Evolutionary conservation across 1,284 basidiomycete species (phyloP), one percentile per base, ranked within the genome.

Genomic region (Stygiomarasmius scandens): DNA sequence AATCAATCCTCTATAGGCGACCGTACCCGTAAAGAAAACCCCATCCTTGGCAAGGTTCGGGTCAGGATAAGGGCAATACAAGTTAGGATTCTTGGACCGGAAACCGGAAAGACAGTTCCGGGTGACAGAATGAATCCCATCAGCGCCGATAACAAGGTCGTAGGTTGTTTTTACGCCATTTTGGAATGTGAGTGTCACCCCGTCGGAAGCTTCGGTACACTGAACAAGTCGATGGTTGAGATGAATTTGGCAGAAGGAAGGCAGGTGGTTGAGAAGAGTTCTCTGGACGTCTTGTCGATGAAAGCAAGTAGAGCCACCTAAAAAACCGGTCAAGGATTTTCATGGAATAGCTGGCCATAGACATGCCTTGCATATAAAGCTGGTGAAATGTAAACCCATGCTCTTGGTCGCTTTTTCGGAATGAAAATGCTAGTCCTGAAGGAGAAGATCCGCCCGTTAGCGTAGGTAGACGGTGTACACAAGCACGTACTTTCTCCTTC

Each of bases 101-200:
- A 12, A 32, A n/a, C 36, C 36, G 16, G 29, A 45, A 38, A 58
- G 36, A 16, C 20, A 45, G 25, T 38, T 36, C 24, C 67, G 58
- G 4, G 62, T 51, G 2, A 59, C 62, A 2, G 66, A 67, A 49
- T 63, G 63, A 49, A 69, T 61, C 0, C 83, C 82, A 58, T 84
- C 82, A 0, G 80, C 79, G 22, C 79, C 82, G 24, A 84, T 67
- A 19, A 84, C 71, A 11, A 83, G 46, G 58, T 84, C 80, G 62
- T 76, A 80, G 2, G 68, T 65, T 2, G 74, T 73, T 0, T 67
- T 68, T 1, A 73, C 66, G 3, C 78, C 80, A 56, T 83, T 79
- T 5, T 68, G 43, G 61, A 84, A 84, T 12, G 66, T 60, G 20
- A 84, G 61, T 6, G 59, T 66, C n/a, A 82, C 71, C 1, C 60